A percentile compares a stretch with the other conserved stretches of the same genome.
Conservation (phyloP, 805 yeast species). For the Myxozyma melibiosi region DNA sequence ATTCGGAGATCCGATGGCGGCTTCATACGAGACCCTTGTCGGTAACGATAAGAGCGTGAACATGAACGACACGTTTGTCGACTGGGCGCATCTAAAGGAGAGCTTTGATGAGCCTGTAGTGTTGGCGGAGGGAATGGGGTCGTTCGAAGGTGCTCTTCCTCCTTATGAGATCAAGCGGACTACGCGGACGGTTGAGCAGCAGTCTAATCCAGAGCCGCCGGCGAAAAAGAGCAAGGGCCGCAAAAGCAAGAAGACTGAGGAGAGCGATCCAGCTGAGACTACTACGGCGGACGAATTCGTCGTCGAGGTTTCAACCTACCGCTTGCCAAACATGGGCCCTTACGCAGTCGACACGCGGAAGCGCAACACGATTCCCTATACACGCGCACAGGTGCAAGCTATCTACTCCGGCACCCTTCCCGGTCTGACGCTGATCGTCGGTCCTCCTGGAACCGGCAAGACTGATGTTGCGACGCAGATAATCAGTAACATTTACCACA, state of each 20-base stretch:
- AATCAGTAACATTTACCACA: constrained; percentile 34
- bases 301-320: constrained; percentile 24
- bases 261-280: not conserved
- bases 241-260: constrained; percentile 8
- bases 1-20: constrained; percentile 39
- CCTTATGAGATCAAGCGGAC: constrained; percentile 22
- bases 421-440: constrained; percentile 66
- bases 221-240: constrained; percentile 6
- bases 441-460: constrained; percentile 81
- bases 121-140: constrained; percentile 15
- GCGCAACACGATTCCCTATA: constrained; percentile 30
- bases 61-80: constrained; percentile 36
- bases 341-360: constrained; percentile 21
- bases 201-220: not conserved
- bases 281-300: constrained; percentile 12
- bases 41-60: constrained; percentile 32
- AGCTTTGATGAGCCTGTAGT: constrained; percentile 31
- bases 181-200: not conserved
- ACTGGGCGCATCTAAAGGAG: constrained; percentile 34
- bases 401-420: constrained; percentile 42
- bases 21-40: constrained; percentile 19
- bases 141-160: constrained; percentile 15
- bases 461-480: constrained; percentile 40
- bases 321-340: constrained; percentile 30
- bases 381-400: constrained; percentile 38